Evolutionary conservation across 2,329 filamentous ascomycete genomes (phyloP).

Genomic region (Rosellinia necatrix): DNA sequence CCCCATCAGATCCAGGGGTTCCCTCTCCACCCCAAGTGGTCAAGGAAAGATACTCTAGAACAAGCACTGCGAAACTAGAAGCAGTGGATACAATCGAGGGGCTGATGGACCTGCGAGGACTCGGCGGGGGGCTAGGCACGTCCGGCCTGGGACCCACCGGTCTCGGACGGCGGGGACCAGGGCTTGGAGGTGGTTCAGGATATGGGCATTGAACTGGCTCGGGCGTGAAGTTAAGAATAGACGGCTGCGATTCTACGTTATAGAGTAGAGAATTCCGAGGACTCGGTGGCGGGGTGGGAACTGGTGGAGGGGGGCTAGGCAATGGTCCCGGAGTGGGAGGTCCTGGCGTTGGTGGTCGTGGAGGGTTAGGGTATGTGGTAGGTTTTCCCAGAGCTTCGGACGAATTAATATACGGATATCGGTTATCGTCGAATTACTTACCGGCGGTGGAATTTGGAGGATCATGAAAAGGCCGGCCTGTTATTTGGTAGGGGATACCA

Average conservation of each 20-base stretch:
- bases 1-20: background rate
- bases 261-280: conserved; percentile 22
- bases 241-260: conserved; percentile 14
- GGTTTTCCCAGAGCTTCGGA: conserved; percentile 14
- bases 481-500: background rate
- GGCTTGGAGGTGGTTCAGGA: conserved; percentile 36
- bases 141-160: conserved; percentile 34
- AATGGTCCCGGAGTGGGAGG: too few species aligned
- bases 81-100: background rate
- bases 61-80: background rate
- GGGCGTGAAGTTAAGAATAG: conserved; percentile 18
- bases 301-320: conserved; percentile 35
- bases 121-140: conserved; percentile 39
- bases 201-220: conserved; percentile 25
- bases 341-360: conserved; percentile 33
- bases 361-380: conserved; percentile 38
- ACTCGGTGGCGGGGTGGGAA: conserved; percentile 40
- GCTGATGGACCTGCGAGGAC: conserved; percentile 28
- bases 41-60: background rate
- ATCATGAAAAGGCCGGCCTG: background rate
- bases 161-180: conserved; percentile 30
- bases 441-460: background rate
- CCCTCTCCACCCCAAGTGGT: background rate
- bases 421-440: background rate
- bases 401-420: background rate